phyloP scores from a whole-genome alignment of 176 grass and related monocot genomes.

The Carex parvula region DNA sequence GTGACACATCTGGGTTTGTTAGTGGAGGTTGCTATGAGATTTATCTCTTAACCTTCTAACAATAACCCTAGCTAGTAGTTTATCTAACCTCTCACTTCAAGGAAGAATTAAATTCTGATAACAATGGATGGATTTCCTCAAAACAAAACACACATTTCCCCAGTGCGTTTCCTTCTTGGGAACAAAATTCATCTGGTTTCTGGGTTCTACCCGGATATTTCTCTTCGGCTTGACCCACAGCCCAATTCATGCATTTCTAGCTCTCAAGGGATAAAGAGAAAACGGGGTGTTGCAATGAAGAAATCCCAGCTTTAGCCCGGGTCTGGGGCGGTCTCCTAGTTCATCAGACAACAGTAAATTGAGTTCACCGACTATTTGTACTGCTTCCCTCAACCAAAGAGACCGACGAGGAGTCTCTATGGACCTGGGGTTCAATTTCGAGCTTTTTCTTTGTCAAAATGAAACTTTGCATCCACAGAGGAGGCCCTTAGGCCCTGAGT shows the following conservation, averaged over 20 bases:
- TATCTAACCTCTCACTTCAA: constrained; percentile 36
- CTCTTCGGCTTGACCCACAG: constrained; percentile 27
- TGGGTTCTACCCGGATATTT: constrained; percentile 25
- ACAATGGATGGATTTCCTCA: constrained; percentile 46
- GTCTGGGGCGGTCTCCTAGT: constrained; percentile 48
- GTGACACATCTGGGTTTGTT: constrained; percentile 78
- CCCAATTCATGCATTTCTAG: constrained; percentile 28
- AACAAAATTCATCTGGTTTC: constrained; percentile 26
- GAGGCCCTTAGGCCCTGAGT: constrained; percentile 19
- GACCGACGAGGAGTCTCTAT: constrained; percentile 58
- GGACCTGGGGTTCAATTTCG: constrained; percentile 55
- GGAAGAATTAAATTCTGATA: constrained; percentile 22
- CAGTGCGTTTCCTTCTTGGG: constrained; percentile 21
- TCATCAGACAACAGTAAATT: constrained; percentile 69
- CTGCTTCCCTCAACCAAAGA: constrained; percentile 58
- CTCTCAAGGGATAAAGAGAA: constrained; percentile 34
- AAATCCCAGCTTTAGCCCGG: constrained; percentile 39
- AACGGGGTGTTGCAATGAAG: constrained; percentile 37
- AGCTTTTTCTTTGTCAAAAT: constrained; percentile 41
- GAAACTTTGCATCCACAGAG: constrained; percentile 37
- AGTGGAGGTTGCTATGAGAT: constrained; percentile 71
- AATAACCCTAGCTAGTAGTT: constrained; percentile 53
- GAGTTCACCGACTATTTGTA: constrained; percentile 53
- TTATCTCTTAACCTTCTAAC: constrained; percentile 38
- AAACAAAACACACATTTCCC: constrained; percentile 30